Percentiles rank a stretch among this genome's conserved stretches.
Conservation (phyloP, 1,139 yeast genomes). For the Kodamaea alishanica region DNA sequence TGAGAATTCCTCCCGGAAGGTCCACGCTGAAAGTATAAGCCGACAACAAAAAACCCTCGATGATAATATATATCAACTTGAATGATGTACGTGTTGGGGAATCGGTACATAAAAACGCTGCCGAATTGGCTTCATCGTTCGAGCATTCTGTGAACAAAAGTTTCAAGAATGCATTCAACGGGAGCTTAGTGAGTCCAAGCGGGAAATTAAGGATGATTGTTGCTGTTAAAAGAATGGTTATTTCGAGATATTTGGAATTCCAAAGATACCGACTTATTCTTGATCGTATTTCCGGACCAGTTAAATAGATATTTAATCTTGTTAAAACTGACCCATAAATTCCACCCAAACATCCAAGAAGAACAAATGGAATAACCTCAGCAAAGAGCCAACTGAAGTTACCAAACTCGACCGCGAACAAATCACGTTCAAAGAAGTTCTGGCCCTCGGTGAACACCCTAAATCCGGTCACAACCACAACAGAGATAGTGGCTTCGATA, state of each 20-base stretch:
- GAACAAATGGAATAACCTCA: conserved; percentile 65
- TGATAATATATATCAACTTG: conserved; percentile 42
- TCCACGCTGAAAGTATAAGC: conserved; percentile 63
- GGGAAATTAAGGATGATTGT: conserved; percentile 60
- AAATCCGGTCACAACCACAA: conserved; percentile 56
- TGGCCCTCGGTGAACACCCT: conserved; percentile 56
- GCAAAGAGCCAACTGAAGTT: conserved; percentile 70
- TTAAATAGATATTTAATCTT: conserved; percentile 21
- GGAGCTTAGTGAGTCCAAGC: conserved; percentile 49
- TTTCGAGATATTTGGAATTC: conserved; percentile 38
- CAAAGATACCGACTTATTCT: background rate
- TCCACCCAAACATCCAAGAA: conserved; percentile 70
- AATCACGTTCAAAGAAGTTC: conserved; percentile 51
- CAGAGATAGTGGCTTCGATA: conserved; percentile 71
- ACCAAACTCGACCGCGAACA: conserved; percentile 61
- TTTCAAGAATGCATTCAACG: conserved; percentile 53
- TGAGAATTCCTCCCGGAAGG: conserved; percentile 71
- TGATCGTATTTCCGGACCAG: background rate
- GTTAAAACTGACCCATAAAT: conserved; percentile 56
- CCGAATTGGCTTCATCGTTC: conserved; percentile 19
- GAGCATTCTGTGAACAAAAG: conserved; percentile 65
- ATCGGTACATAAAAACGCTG: conserved; percentile 35
- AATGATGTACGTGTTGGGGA: conserved; percentile 25
- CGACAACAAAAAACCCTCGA: conserved; percentile 55
- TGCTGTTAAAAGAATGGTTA: conserved; percentile 41